Evolutionary conservation across 2,329 filamentous ascomycete species (phyloP), one percentile per base, ranked within the genome.

Genomic region (Penicillium polonicum): DNA sequence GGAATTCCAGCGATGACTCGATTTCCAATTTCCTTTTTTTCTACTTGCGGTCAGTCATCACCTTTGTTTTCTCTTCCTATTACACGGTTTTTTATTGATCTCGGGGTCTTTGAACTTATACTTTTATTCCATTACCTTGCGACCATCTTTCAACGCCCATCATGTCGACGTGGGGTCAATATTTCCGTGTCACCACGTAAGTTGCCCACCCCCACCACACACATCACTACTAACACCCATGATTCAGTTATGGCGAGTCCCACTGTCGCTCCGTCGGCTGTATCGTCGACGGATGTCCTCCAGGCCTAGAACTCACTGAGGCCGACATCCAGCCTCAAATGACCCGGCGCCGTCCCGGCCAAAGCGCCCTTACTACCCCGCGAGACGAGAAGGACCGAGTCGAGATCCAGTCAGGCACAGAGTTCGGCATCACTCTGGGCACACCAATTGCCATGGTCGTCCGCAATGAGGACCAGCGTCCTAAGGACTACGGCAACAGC

Each of bases 191-290:
- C 66, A 92, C 90, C 63, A 95, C 90, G 86, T 92, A 83, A 67
- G 85, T 78, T 38, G 53, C 43, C 57, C 60, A 65, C 48, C 19
- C 43, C 49, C 29, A 44, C 12, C 45, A 52, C 52, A 56, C 19
- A 19, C 17, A 35, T 51, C 29, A 50, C 41, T 56, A 45, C 57
- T 72, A 70, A 69, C 52, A 69, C 48, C 21, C 33, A 31, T 29
- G 17, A 55, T 55, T 55, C 51, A 73, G 85, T 72, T 90, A 90
- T 79, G 89, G 89, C 74, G 89, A 92, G 77, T 95, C 90, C 57
- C 93, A 97, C 79, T 95, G 93, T 80, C 88, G 88, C 70, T 93
- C 89, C 33, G 92, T 97, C 70, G 92, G 92, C 72, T 95, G 91
- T 80, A 97, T 97, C 70, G 88, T 97, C 77, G 93, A 97, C 74